Evolutionary conservation across 73 alveolate genomes (phyloP).

Genomic region (Diophrys sp.): DNA sequence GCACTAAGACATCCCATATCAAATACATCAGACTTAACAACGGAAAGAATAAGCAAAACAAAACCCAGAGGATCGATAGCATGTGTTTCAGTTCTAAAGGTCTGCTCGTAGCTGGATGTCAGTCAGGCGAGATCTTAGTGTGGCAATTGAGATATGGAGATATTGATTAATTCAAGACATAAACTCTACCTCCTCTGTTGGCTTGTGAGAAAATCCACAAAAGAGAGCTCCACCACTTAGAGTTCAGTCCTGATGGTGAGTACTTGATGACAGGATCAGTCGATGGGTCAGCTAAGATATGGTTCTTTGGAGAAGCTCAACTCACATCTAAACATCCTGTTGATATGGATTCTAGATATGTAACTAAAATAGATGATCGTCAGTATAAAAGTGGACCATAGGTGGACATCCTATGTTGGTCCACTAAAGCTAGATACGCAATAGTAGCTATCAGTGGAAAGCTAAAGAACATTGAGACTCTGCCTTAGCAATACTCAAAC

Average conservation of each 20-base stretch:
- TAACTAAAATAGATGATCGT: slow-evolving; percentile 10
- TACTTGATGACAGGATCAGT: slow-evolving; percentile 41
- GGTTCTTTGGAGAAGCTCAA: not conserved
- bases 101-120: slow-evolving; percentile 36
- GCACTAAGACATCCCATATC: not conserved
- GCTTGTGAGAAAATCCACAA: slow-evolving; percentile 14
- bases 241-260: slow-evolving; percentile 43
- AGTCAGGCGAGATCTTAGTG: slow-evolving; percentile 24
- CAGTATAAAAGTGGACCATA: slow-evolving; percentile 10
- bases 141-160: slow-evolving; percentile 23
- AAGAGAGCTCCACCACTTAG: slow-evolving; percentile 30
- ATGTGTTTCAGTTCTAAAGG: slow-evolving; percentile 24
- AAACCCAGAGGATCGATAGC: slow-evolving; percentile 27
- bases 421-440: slow-evolving; percentile 35
- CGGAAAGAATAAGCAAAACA: not conserved
- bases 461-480: not conserved
- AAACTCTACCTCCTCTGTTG: not conserved
- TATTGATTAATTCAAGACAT: slow-evolving; percentile 8
- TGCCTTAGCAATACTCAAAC: no score
- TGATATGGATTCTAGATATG: slow-evolving; percentile 2
- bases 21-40: not conserved
- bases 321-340: not conserved
- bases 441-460: slow-evolving; percentile 40
- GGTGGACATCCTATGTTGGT: slow-evolving; percentile 36
- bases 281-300: slow-evolving; percentile 55